A percentile compares a stretch with the other conserved stretches of the same genome.
These are phyloP conservation scores for Nymphaea colorata DNA, from an alignment of 164 flowering plant species.

Conservation along the genomic window DNA sequence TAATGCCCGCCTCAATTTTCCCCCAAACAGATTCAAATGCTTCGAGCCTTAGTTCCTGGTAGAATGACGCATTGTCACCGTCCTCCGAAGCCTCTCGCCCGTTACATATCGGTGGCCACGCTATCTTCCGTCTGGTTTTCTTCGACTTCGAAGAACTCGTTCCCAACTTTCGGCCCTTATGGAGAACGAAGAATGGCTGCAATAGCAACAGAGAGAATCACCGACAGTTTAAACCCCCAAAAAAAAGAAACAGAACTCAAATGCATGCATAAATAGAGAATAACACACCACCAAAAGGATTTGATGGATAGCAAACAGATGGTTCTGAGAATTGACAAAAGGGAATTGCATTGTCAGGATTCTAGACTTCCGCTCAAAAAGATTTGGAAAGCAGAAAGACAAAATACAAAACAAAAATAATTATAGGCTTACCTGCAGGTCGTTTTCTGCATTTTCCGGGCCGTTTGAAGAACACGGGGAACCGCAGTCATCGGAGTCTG, in stretches of 20 bases:
- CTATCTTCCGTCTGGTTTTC: slow-evolving; percentile 43
- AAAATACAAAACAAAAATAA: background rate
- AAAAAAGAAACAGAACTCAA: background rate
- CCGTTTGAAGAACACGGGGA: slow-evolving; percentile 8
- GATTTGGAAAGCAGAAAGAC: background rate
- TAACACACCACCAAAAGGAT: too few species aligned
- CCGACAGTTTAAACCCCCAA: too few species aligned
- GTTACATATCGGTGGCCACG: slow-evolving; percentile 10
- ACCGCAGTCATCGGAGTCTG: too few species aligned
- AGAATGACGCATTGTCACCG: slow-evolving; percentile 5
- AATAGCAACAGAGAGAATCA: too few species aligned
- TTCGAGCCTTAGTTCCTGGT: slow-evolving; percentile 27
- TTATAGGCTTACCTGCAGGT: slow-evolving; percentile 15
- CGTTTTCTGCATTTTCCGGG: slow-evolving; percentile 14
- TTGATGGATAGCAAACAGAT: too few species aligned
- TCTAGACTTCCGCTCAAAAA: background rate
- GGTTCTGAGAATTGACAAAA: too few species aligned
- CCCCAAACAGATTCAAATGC: slow-evolving; percentile 62
- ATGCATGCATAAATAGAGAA: background rate
- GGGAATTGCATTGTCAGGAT: too few species aligned
- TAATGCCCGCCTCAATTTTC: slow-evolving; percentile 42
- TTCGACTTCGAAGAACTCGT: slow-evolving; percentile 12
- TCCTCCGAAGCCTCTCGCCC: slow-evolving; percentile 10
- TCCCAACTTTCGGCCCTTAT: slow-evolving; percentile 34
- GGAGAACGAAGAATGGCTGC: slow-evolving; percentile 80